phyloP scores from a whole-genome alignment of 768 basidiomycete species.

The Tricholoma sp. region DNA sequence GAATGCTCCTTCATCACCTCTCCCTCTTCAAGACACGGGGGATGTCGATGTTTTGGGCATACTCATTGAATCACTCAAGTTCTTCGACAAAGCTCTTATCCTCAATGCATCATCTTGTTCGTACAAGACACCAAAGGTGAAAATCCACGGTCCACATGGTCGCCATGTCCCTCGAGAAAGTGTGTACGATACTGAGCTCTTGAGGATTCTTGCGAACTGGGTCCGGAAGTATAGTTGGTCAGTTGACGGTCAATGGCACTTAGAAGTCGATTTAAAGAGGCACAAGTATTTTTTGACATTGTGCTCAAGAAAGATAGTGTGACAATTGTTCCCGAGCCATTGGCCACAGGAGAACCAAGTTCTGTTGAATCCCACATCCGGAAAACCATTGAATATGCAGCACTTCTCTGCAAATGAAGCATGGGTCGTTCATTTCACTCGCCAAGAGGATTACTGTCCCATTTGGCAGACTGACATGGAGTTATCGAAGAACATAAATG shows the following conservation, averaged over 20 bases:
- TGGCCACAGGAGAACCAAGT: background rate
- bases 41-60: background rate
- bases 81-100: background rate
- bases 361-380: background rate
- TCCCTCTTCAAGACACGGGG: background rate
- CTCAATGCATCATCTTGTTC: background rate
- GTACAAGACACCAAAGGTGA: background rate
- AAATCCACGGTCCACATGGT: background rate
- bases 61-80: background rate
- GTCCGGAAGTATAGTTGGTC: background rate
- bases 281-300: background rate
- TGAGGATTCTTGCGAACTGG: background rate
- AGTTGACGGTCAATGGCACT: background rate
- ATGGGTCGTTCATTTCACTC: background rate
- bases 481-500: too few species aligned
- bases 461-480: background rate
- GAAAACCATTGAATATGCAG: background rate
- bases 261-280: background rate
- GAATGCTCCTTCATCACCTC: background rate
- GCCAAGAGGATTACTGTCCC: background rate
- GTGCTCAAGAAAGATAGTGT: background rate
- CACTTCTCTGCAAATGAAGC: background rate
- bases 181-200: background rate
- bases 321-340: background rate
- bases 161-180: background rate